phyloP scores from a whole-genome alignment of 148 eudicot genomes.

The Fagopyrum esculentum region DNA sequence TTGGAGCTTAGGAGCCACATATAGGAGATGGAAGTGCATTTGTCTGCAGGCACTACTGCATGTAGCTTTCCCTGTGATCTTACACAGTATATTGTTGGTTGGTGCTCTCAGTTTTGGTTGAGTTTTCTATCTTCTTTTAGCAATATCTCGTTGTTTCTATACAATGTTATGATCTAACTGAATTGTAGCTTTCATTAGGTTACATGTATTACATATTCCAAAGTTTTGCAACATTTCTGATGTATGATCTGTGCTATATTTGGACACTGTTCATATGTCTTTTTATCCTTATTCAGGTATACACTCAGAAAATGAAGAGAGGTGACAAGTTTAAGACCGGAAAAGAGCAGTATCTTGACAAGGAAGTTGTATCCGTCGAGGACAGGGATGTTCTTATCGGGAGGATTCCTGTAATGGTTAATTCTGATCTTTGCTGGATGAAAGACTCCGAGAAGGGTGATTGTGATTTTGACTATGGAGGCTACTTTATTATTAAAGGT shows the following conservation, averaged over 20 bases:
- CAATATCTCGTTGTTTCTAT: neutral
- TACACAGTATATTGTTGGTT: too few species aligned
- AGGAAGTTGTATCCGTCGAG: slow-evolving; percentile 25
- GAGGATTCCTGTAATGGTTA: slow-evolving; percentile 89
- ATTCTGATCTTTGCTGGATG: slow-evolving; percentile 90
- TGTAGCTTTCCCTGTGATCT: neutral
- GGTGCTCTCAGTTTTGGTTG: neutral
- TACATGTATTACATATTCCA: neutral
- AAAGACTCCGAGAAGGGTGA: slow-evolving; percentile 51
- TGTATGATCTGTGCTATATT: neutral
- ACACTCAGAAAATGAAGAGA: slow-evolving; percentile 42
- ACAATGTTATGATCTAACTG: neutral
- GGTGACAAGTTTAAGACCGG: slow-evolving; percentile 93
- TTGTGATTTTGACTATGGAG: slow-evolving; percentile 94
- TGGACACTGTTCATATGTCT: neutral
- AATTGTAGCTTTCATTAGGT: neutral
- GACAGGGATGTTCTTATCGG: slow-evolving; percentile 57
- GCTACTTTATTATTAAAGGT: slow-evolving; percentile 87
- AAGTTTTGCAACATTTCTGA: neutral
- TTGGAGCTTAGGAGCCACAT: too few species aligned
- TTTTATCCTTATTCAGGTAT: slow-evolving; percentile 44
- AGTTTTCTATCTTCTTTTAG: neutral
- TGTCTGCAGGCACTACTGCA: neutral
- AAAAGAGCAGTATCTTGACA: slow-evolving; percentile 44
- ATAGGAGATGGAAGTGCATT: too few species aligned